Percentiles rank a stretch among this genome's conserved stretches.
These are phyloP conservation scores for Friedmanniomyces endolithicus DNA, from an alignment of 495 filamentous ascomycete genomes.

Conservation along the genomic window DNA sequence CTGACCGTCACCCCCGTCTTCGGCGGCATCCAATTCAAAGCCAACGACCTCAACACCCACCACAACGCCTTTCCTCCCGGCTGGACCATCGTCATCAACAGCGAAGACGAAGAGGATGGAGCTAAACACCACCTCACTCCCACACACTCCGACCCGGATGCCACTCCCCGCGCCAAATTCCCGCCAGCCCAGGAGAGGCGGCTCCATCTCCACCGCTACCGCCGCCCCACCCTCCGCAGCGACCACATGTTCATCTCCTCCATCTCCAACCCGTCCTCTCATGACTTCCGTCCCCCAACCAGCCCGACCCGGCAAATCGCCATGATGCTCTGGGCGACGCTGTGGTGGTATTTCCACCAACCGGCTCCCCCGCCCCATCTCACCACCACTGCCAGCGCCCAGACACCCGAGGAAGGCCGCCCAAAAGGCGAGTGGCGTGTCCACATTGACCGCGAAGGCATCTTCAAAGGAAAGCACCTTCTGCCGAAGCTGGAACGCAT, in stretches of 20 bases:
- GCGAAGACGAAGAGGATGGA: constrained; percentile 47
- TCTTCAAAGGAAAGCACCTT: constrained; percentile 67
- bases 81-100: constrained; percentile 77
- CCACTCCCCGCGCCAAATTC: constrained; percentile 12
- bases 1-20: constrained; percentile 73
- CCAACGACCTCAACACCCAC: constrained; percentile 55
- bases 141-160: constrained; percentile 1
- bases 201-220: constrained; percentile 50
- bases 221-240: constrained; percentile 55
- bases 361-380: constrained; percentile 44
- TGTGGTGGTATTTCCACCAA: constrained; percentile 97
- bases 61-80: constrained; percentile 65
- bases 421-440: constrained; percentile 84
- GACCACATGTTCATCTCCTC: constrained; percentile 83
- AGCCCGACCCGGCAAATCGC: constrained; percentile 80
- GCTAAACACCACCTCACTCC: constrained; percentile 21
- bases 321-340: constrained; percentile 89
- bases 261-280: constrained; percentile 68
- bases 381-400: constrained; percentile 46
- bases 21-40: constrained; percentile 77
- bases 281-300: constrained; percentile 61
- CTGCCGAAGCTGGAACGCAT: constrained; percentile 89
- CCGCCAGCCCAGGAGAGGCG: constrained; percentile 13
- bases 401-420: constrained; percentile 53
- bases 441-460: constrained; percentile 70